phyloP scores from a whole-genome alignment of 805 yeast genomes.

The Lachancea thermotolerans region DNA sequence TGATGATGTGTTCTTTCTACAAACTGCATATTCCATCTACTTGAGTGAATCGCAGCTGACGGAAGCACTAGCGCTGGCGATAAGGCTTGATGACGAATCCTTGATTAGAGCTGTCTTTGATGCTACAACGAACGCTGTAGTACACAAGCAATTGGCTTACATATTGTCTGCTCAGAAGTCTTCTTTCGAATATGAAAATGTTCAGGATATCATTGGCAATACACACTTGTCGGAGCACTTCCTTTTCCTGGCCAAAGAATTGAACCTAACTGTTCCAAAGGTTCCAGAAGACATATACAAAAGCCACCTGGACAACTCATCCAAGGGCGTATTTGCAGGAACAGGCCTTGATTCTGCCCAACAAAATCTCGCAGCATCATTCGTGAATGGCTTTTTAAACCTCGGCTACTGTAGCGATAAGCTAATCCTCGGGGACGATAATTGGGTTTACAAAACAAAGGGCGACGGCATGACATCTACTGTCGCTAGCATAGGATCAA shows the following conservation, averaged over 20 bases:
- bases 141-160: conserved; percentile 87
- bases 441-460: conserved; percentile 89
- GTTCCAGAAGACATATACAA: conserved; percentile 94
- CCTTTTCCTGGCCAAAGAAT: conserved; percentile 73
- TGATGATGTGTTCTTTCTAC: conserved; percentile 77
- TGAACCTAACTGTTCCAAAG: conserved; percentile 82
- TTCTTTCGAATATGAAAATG: conserved; percentile 64
- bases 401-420: conserved; percentile 88
- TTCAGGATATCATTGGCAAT: conserved; percentile 82
- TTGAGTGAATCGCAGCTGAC: conserved; percentile 71
- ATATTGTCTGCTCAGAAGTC: conserved; percentile 83
- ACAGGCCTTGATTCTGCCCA: conserved; percentile 77
- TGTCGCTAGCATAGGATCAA: conserved; percentile 84
- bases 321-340: conserved; percentile 46
- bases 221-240: conserved; percentile 71
- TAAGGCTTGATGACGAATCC: conserved; percentile 76
- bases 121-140: conserved; percentile 63
- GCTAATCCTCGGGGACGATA: conserved; percentile 66
- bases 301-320: conserved; percentile 73
- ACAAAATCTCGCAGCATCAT: conserved; percentile 90
- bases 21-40: conserved; percentile 84
- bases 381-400: conserved; percentile 86
- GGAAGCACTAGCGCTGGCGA: conserved; percentile 85
- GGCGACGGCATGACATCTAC: conserved; percentile 88
- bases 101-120: conserved; percentile 74